Evolutionary conservation across 208 protist genomes (phyloP), one percentile per base, ranked within the genome.

Genomic region (Leishmania martiniquensis): DNA sequence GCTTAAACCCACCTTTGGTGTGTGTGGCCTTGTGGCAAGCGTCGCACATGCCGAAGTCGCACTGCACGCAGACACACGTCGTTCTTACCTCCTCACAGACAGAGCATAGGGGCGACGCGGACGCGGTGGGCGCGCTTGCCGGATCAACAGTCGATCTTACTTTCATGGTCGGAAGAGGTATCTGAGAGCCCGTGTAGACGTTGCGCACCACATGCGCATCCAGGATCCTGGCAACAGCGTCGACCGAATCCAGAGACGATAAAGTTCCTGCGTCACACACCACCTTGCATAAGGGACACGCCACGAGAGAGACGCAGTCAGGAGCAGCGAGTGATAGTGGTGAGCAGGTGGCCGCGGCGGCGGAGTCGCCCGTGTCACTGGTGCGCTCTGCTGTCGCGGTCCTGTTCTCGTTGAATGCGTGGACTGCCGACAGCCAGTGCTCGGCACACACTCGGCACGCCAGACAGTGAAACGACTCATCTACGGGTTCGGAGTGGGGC

Each of bases 41-140:
- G 4, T 78, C 75, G 65, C 92, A 96, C n/a, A 94, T 73, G 32
- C 87, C 86, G 69, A 94, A 96, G 77, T 89, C 84, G 75, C 92
- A 96, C 76, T 92, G 90, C 15, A 90, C 44, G 71, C 92, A 96
- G 67, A 86, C 72, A 25, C 85, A 66, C 29, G 55, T 80, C 1
- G 80, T 78, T 29, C 29, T 62, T 17, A 71, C 68, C 65, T 89
- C 84, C 76, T 96, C 92, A 76, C 92, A 96, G 39, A 91, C 84
- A 44, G 89, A 89, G 72, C 92, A 96, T n/a, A 77, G 7, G 12
- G 34, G 29, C 12, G 51, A 55, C 32, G 69, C 15, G 3, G 47
- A 34, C 13, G 45, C 42, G n/a, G 67, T 29, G 4, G 29, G 67
- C 42, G 45, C 47, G 52, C 32, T 74, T 0, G 52, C 51, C 32